phyloP scores from a whole-genome alignment of 2,329 filamentous ascomycete species.

The Colletotrichum endophyticum region DNA sequence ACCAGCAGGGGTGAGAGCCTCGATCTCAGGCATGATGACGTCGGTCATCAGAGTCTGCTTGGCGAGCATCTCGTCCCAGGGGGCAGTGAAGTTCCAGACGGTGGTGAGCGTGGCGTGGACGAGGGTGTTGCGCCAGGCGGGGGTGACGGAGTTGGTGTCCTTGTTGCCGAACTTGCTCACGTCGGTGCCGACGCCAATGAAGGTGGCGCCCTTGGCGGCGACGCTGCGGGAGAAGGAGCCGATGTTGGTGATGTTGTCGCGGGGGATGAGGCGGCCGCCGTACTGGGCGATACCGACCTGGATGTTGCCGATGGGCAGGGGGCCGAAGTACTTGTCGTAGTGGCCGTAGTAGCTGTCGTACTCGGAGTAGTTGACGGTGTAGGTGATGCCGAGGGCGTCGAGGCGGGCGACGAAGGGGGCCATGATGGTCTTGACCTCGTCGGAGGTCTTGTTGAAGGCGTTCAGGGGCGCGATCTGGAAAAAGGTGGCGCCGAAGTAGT shows the following conservation, averaged over 20 bases:
- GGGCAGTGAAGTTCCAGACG: slow-evolving; percentile 30
- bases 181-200: slow-evolving; percentile 31
- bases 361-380: slow-evolving; percentile 25
- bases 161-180: slow-evolving; percentile 29
- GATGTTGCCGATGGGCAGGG: slow-evolving; percentile 41
- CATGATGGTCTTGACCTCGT: slow-evolving; percentile 46
- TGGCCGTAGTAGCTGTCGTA: slow-evolving; percentile 42
- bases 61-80: slow-evolving; percentile 31
- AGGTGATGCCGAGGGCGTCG: slow-evolving; percentile 34
- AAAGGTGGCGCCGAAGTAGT: slow-evolving; percentile 48
- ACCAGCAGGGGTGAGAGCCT: slow-evolving; percentile 36
- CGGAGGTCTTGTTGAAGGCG: slow-evolving; percentile 47
- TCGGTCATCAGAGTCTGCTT: slow-evolving; percentile 29
- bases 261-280: slow-evolving; percentile 26
- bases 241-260: slow-evolving; percentile 21
- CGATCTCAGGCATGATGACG: slow-evolving; percentile 18
- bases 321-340: slow-evolving; percentile 41
- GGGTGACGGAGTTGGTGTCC: slow-evolving; percentile 40
- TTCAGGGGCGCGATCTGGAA: slow-evolving; percentile 54
- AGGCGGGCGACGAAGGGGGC: slow-evolving; percentile 47
- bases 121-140: slow-evolving; percentile 45
- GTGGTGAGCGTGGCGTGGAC: slow-evolving; percentile 32
- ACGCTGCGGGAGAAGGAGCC: slow-evolving; percentile 18
- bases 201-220: slow-evolving; percentile 25
- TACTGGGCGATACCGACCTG: slow-evolving; percentile 50